phyloP scores from a whole-genome alignment of 2,329 filamentous ascomycete genomes.

The Ophiocordyceps australis region DNA sequence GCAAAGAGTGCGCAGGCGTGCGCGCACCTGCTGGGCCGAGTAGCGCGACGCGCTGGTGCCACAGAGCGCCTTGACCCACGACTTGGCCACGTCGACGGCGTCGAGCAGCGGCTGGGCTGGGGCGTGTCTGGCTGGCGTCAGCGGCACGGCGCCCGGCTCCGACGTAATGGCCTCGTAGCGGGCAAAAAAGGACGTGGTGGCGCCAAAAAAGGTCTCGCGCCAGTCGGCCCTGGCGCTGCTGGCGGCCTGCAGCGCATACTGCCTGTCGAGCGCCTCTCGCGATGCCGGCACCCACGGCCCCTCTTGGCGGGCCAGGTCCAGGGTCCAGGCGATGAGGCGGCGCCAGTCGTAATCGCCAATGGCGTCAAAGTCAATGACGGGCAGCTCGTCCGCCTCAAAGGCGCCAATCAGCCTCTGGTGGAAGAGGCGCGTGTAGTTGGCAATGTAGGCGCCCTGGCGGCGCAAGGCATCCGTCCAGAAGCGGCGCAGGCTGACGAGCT shows the following conservation, averaged over 20 bases:
- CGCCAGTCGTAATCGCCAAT: slow-evolving; percentile 51
- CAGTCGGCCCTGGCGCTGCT: slow-evolving; percentile 19
- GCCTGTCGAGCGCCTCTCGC: slow-evolving; percentile 21
- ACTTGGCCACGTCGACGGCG: slow-evolving; percentile 27
- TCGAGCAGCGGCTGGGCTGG: slow-evolving; percentile 3
- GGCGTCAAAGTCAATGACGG: slow-evolving; percentile 43
- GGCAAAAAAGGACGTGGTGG: slow-evolving; percentile 33
- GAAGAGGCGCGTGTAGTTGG: slow-evolving; percentile 39
- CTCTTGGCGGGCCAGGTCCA: slow-evolving; percentile 27
- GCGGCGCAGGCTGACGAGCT: slow-evolving; percentile 29
- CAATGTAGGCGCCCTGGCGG: slow-evolving; percentile 31
- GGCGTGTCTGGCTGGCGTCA: slow-evolving; percentile 3
- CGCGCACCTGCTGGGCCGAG: slow-evolving; percentile 25
- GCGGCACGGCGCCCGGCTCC: slow-evolving; percentile 22
- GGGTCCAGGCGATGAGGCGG: slow-evolving; percentile 46
- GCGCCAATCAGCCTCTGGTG: slow-evolving; percentile 46
- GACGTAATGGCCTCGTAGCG: slow-evolving; percentile 36
- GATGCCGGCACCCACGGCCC: slow-evolving; percentile 28
- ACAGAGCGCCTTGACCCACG: slow-evolving; percentile 42
- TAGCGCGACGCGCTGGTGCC: slow-evolving; percentile 31
- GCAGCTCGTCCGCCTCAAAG: slow-evolving; percentile 43
- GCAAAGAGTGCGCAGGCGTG: slow-evolving; percentile 32
- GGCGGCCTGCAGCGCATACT: slow-evolving; percentile 20
- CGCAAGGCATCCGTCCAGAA: slow-evolving; percentile 36
- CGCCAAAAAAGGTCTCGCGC: slow-evolving; percentile 38